Conservation (phyloP, 1,284 basidiomycete genomes). For the Ustilago sp. region DNA sequence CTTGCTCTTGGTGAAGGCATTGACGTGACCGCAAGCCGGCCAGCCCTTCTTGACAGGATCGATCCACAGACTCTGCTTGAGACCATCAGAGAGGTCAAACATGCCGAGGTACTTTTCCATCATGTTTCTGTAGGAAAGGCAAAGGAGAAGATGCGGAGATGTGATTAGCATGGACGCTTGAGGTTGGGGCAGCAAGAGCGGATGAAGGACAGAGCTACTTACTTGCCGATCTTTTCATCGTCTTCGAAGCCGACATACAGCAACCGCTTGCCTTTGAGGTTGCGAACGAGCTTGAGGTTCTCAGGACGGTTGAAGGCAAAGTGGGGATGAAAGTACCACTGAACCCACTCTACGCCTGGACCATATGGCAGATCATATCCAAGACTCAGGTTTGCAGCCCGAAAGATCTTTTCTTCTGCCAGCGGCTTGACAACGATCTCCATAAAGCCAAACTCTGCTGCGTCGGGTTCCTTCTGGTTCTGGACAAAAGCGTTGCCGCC, state of each 20-base stretch:
- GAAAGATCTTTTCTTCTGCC: conserved; percentile 54
- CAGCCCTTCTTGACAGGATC: conserved; percentile 49
- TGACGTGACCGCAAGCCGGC: conserved; percentile 54
- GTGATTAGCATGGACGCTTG: neutral
- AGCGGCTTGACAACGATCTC: conserved; percentile 55
- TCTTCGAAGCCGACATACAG: conserved; percentile 60
- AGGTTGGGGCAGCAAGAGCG: neutral
- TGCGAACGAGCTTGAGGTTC: conserved; percentile 45
- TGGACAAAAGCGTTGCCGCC: conserved; percentile 55
- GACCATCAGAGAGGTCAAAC: conserved; percentile 47
- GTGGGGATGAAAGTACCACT: conserved; percentile 59
- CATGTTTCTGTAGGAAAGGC: conserved; percentile 38
- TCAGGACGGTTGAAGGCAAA: conserved; percentile 51
- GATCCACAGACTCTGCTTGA: conserved; percentile 58
- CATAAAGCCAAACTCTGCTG: conserved; percentile 50
- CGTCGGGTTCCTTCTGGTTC: conserved; percentile 52
- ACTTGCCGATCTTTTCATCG: conserved; percentile 59
- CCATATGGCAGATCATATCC: conserved; percentile 61
- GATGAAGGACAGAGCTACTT: conserved; percentile 7
- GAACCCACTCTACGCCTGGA: conserved; percentile 54
- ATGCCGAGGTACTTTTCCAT: conserved; percentile 55
- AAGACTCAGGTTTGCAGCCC: conserved; percentile 50
- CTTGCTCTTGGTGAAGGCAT: conserved; percentile 45
- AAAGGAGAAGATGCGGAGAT: neutral
- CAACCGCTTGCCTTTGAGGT: conserved; percentile 29